Evolutionary conservation across 495 filamentous ascomycete genomes (phyloP).

Genomic region (Aspergillus nidulans): DNA sequence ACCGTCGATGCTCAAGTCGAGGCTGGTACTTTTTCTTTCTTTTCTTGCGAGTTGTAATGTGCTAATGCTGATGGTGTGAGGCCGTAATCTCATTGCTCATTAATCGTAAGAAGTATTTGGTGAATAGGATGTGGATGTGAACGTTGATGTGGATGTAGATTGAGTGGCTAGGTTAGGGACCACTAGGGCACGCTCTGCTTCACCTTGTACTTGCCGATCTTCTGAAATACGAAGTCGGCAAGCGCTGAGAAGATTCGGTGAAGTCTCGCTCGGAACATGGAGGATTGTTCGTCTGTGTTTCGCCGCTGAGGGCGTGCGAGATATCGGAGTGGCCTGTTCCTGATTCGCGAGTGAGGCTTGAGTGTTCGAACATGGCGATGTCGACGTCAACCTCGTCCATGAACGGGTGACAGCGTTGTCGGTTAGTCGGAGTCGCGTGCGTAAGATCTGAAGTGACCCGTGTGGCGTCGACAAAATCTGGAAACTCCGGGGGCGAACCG

Average conservation of each 20-base stretch:
- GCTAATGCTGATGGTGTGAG: neutral
- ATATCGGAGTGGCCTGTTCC: constrained; percentile 25
- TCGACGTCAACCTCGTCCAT: constrained; percentile 41
- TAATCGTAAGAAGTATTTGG: constrained; percentile 1
- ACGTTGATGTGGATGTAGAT: no score
- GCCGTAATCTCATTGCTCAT: constrained; percentile 3
- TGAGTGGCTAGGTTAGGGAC: no score
- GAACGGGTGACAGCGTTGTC: constrained; percentile 24
- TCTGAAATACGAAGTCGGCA: neutral
- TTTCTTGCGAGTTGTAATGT: neutral
- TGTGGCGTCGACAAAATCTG: constrained; percentile 44
- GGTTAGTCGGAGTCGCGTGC: constrained; percentile 27
- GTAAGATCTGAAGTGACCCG: constrained; percentile 42
- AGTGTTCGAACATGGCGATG: constrained; percentile 45
- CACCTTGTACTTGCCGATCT: neutral
- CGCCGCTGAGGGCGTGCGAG: constrained; percentile 31
- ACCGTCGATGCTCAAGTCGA: no score
- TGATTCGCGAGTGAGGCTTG: constrained; percentile 8
- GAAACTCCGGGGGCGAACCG: constrained; percentile 21
- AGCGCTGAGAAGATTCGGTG: neutral
- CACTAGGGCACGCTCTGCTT: no score
- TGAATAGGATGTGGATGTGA: neutral
- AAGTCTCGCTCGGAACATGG: constrained; percentile 8
- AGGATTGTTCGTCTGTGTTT: constrained; percentile 26
- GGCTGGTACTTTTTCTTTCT: neutral